A percentile compares a stretch with the other conserved stretches of the same genome.
Evolutionary conservation across 768 basidiomycete genomes (phyloP).

Genomic region (Dioszegia aurantiaca): DNA sequence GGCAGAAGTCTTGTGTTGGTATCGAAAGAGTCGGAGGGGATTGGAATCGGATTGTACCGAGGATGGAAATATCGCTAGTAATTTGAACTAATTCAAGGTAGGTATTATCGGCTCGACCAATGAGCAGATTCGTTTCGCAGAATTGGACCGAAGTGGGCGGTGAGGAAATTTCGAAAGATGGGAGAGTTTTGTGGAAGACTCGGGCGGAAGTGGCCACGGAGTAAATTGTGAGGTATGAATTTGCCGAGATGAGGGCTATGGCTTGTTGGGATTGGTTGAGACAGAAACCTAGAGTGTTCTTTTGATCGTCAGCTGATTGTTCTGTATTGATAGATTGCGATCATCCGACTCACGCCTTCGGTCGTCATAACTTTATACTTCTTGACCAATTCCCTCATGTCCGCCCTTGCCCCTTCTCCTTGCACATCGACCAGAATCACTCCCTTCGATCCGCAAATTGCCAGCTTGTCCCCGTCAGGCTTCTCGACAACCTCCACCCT

Average conservation of each 20-base stretch:
- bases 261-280: slow-evolving; percentile 41
- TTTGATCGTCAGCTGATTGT: slow-evolving; percentile 3
- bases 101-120: slow-evolving; percentile 37
- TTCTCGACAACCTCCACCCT: slow-evolving; percentile 34
- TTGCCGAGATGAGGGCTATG: slow-evolving; percentile 29
- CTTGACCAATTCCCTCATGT: slow-evolving; percentile 6
- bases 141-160: slow-evolving; percentile 32
- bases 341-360: slow-evolving; percentile 32
- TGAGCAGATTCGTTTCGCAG: slow-evolving; percentile 39
- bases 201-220: slow-evolving; percentile 26
- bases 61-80: slow-evolving; percentile 26
- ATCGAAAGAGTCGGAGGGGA: slow-evolving; percentile 17
- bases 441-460: slow-evolving; percentile 32
- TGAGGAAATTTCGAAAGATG: slow-evolving; percentile 2
- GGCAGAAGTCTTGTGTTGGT: slow-evolving; percentile 33
- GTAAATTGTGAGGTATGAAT: slow-evolving; percentile 27
- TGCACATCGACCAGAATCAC: slow-evolving; percentile 31
- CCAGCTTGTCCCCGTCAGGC: slow-evolving; percentile 22
- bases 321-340: background rate
- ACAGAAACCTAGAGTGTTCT: slow-evolving; percentile 35
- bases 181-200: slow-evolving; percentile 38
- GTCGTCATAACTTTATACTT: slow-evolving; percentile 27
- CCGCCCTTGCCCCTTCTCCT: background rate
- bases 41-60: slow-evolving; percentile 33
- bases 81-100: slow-evolving; percentile 40